phyloP scores from a whole-genome alignment of 116 monocot genomes.

The Dioscorea cayenensis region DNA sequence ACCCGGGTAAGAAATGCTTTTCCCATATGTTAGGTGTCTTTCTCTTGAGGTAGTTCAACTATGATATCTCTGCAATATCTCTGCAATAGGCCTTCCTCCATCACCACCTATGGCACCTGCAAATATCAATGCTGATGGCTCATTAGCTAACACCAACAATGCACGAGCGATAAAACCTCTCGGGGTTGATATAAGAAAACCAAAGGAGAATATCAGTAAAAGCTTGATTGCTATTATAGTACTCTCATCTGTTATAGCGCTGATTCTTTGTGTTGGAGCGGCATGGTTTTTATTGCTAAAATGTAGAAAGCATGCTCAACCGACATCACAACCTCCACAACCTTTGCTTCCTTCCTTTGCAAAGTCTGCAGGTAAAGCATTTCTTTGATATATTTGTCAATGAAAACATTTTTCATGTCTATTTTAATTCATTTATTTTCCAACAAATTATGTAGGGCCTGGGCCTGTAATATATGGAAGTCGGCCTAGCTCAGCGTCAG shows the following conservation, averaged over 20 bases:
- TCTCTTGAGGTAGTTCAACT: neutral
- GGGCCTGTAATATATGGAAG: slow-evolving; percentile 39
- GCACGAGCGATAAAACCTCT: slow-evolving; percentile 62
- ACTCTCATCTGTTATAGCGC: slow-evolving; percentile 54
- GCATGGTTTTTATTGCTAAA: slow-evolving; percentile 61
- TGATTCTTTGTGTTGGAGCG: slow-evolving; percentile 35
- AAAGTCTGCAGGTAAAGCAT: slow-evolving; percentile 14
- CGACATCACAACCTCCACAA: slow-evolving; percentile 20
- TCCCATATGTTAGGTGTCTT: neutral
- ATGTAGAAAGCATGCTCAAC: slow-evolving; percentile 12
- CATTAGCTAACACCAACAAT: slow-evolving; percentile 35
- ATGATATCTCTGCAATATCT: neutral
- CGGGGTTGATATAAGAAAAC: slow-evolving; percentile 57
- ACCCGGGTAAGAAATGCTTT: slow-evolving; percentile 59
- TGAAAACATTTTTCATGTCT: neutral
- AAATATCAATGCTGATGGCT: slow-evolving; percentile 30
- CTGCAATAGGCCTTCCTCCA: slow-evolving; percentile 61
- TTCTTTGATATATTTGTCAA: too few relatives aligned
- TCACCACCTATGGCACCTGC: slow-evolving; percentile 58
- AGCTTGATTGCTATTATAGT: slow-evolving; percentile 60
- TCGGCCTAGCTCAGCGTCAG: slow-evolving; percentile 57
- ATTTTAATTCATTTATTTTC: neutral
- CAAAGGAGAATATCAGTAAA: slow-evolving; percentile 33
- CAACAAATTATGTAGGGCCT: slow-evolving; percentile 21
- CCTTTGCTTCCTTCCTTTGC: slow-evolving; percentile 26